Evolutionary conservation across 495 filamentous ascomycete species (phyloP).

Genomic region (Penicillium egyptiacum): DNA sequence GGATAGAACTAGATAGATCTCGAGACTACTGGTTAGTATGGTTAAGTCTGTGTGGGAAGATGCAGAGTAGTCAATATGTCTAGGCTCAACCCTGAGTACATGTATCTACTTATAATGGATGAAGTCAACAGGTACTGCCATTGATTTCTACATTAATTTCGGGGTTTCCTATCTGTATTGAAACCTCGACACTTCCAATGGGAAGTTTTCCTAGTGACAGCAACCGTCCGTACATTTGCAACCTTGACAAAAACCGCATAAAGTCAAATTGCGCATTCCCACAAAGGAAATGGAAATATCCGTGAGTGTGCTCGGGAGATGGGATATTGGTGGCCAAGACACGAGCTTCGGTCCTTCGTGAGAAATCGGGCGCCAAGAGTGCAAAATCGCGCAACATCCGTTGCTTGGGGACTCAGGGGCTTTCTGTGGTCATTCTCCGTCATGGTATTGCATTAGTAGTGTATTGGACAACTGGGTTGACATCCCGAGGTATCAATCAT

Average conservation of each 20-base stretch:
- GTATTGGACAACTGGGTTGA: background rate
- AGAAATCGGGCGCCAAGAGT: background rate
- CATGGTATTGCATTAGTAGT: conserved; percentile 2
- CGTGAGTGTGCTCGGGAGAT: background rate
- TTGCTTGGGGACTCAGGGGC: background rate
- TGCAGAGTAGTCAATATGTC: no score
- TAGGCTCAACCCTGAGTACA: background rate
- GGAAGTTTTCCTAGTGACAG: background rate
- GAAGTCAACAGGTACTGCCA: background rate
- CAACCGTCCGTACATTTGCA: background rate
- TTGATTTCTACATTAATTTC: background rate
- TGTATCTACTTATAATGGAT: background rate
- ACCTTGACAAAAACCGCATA: background rate
- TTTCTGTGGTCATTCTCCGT: conserved; percentile 1
- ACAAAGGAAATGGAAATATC: background rate
- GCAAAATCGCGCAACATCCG: background rate
- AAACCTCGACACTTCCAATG: background rate
- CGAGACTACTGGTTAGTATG: no score
- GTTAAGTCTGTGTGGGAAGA: no score
- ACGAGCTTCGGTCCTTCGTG: background rate
- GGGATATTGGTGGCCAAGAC: background rate
- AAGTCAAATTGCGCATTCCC: background rate
- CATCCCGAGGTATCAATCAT: background rate
- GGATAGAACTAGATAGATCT: no score
- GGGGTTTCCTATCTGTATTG: background rate